Evolutionary conservation across 139 green algal species (phyloP).

Genomic region (Tetraselmis chui): DNA sequence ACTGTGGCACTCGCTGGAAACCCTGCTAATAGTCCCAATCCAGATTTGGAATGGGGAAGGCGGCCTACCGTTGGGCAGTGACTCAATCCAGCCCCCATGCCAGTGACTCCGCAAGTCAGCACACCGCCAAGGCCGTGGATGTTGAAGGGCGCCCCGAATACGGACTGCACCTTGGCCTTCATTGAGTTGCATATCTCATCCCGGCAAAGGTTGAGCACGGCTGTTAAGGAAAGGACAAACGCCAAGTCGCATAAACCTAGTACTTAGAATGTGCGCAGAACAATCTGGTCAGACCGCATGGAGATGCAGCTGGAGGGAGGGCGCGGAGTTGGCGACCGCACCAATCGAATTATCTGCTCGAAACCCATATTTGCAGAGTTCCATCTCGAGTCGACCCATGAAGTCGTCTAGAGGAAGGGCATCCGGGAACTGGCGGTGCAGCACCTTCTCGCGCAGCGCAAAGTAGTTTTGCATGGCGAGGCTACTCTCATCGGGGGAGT

Average conservation of each 20-base stretch:
- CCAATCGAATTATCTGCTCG: not conserved
- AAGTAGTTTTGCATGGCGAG: not conserved
- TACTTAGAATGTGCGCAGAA: too few species aligned
- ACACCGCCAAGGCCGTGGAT: conserved; percentile 73
- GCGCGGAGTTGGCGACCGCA: not conserved
- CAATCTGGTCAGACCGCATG: too few species aligned
- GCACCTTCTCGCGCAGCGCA: not conserved
- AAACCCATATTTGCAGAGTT: not conserved
- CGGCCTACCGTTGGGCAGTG: conserved; percentile 32
- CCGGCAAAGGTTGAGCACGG: conserved; percentile 76
- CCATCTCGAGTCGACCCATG: not conserved
- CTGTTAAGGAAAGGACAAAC: too few species aligned
- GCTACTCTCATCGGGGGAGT: too few species aligned
- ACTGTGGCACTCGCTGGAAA: too few species aligned
- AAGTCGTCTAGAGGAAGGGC: not conserved
- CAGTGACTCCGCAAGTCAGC: conserved; percentile 72
- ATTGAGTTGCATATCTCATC: conserved; percentile 73
- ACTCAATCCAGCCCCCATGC: conserved; percentile 47
- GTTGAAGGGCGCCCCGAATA: conserved; percentile 73
- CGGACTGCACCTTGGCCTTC: conserved; percentile 64
- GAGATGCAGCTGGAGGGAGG: not conserved
- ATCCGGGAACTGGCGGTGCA: not conserved
- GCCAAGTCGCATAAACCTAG: too few species aligned
- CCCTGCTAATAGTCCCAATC: too few species aligned
- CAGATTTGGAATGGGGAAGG: too few species aligned